Evolutionary conservation across 2,329 filamentous ascomycete species (phyloP), one percentile per base, ranked within the genome.

Genomic region (Aspergillus pseudoterreus): DNA sequence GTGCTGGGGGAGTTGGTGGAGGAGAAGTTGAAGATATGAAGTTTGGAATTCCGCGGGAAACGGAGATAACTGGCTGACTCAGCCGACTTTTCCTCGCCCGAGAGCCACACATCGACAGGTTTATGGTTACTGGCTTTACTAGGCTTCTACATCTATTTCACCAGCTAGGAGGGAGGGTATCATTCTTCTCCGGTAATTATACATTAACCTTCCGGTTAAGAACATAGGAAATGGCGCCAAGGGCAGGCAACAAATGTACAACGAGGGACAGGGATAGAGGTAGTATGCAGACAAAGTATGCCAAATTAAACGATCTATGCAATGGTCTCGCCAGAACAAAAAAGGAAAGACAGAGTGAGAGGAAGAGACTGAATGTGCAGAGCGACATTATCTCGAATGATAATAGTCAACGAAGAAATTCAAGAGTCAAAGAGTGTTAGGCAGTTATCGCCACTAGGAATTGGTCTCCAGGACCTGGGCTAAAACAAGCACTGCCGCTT

Each of bases 381-480:
- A 30, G 27, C 27, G 5, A 30, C 27, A 30, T 30, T 30, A 30
- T 30, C 27, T 30, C 27, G 27, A 30, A 8, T 30, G 27, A 1
- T 30, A 30, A 30, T 9, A 8, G 11, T 30, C 27, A 30, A 30
- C 4, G 22, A 53, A 33, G 32, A 12, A 45, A 32, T 46, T 30
- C 27, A 8, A 30, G 8, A 30, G 27, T 30, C 6, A 30, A 30
- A 30, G 27, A 30, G 27, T 6, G 27, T 30, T 3, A 11, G 27
- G 27, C 27, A 4, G 27, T 8, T 9, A 11, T 30, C 8, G 27
- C 22, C 12, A 30, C 43, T 56, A 60, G 27, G 59, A 57, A 35
- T 68, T 69, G 11, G 58, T 57, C 53, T 72, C 70, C 15, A 73
- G 66, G 9, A 72, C 68, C 51, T 72, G 66, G 5, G 62, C 64